phyloP scores from a whole-genome alignment of 208 protist species.

The Leishmania martiniquensis region DNA sequence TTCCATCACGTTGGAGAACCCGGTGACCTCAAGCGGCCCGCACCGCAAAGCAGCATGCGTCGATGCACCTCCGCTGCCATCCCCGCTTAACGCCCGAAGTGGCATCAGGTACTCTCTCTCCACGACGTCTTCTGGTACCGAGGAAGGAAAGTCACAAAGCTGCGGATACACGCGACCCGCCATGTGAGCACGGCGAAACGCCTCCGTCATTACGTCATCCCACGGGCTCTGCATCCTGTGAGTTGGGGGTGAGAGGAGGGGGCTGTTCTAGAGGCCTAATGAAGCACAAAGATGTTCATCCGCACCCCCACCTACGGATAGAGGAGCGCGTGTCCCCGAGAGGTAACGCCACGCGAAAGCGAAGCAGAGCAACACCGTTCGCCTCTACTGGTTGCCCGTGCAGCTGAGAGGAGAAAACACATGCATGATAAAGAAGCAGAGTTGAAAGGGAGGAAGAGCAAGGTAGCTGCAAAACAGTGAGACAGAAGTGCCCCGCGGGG shows the following conservation, averaged over 20 bases:
- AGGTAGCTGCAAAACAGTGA: background rate
- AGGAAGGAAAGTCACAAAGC: constrained; percentile 59
- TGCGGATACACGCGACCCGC: constrained; percentile 45
- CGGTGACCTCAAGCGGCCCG: constrained; percentile 21
- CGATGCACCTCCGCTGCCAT: background rate
- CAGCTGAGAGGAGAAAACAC: background rate
- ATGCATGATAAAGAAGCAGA: background rate
- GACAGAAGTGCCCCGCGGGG: background rate
- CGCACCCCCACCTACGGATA: background rate
- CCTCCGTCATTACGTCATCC: constrained; percentile 43
- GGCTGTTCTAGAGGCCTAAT: background rate
- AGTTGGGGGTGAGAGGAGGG: background rate
- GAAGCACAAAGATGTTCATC: background rate
- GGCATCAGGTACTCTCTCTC: constrained; percentile 50
- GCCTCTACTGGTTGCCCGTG: background rate
- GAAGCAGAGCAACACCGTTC: background rate
- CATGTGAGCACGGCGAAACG: constrained; percentile 78
- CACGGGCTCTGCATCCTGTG: constrained; percentile 3
- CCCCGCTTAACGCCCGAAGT: constrained; percentile 16
- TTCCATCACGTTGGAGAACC: background rate
- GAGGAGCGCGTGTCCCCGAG: background rate
- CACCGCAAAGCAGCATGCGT: background rate
- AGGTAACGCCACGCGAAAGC: background rate
- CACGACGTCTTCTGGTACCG: constrained; percentile 39
- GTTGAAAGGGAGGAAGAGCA: background rate